Base-by-base conservation (phyloP, 305 asterid species). In the Fraxinus paxiana region DNA sequence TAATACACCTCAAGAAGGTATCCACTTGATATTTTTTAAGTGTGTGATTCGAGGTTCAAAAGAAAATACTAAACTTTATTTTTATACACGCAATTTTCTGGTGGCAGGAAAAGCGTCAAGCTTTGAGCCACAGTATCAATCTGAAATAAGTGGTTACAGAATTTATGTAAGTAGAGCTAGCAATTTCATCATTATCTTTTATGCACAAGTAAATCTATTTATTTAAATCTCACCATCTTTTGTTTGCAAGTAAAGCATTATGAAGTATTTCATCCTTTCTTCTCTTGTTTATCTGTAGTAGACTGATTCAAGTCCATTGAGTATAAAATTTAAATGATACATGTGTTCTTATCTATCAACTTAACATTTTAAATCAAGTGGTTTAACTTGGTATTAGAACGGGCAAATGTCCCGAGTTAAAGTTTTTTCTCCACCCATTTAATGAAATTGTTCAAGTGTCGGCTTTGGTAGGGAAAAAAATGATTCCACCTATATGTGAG, bases 1-100 rank as follows among this genome's bases (percentile, higher is more conserved):
- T 54, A 73, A 43, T 26, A 46, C 86, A 72, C 65, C 80, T 20
- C 86, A 82, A 81, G 84, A 87, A 85, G 91, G 95, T 91, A 35
- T 7, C 33, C 43, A 43, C 82, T 30, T 84, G 15, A 78, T 73
- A 22, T 15, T 4, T 77, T 0, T 51, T 30, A 61, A 61, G 48
- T 22, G 2, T 63, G 54, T 41, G 59, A 77, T 26, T 31, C 35
- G 30, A 51, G 76, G 54, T 79, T 78, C 43, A 63, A 13, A 65
- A 63, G 26, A 26, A 67, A 33, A 20, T 75, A 31, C 71, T 80
- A 59, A 73, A 33, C 20, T 22, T 67, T 48, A 71, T 8, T 63
- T 63, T 81, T 41, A 54, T 77, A 69, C 72, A 33, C 74, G 63
- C 56, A 41, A 46, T 54, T 43, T 56, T 80, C 33, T 82, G 74